A percentile compares a stretch with the other conserved stretches of the same genome.
These are phyloP conservation scores for Colletotrichum sp. DNA, from an alignment of 2,329 filamentous ascomycete species.

Conservation along the genomic window DNA sequence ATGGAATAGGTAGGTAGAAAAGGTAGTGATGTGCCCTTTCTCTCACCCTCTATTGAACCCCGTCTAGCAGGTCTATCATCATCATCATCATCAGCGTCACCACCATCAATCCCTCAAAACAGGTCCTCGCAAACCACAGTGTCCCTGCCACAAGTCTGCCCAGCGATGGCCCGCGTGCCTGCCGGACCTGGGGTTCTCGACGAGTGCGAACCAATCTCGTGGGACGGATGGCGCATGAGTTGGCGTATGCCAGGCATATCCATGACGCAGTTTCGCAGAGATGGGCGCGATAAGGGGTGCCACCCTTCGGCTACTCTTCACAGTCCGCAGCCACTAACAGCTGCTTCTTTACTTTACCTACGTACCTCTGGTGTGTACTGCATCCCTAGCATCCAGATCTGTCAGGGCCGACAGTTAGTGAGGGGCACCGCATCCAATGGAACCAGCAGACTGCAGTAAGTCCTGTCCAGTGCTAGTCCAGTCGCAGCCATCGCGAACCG, in stretches of 20 bases:
- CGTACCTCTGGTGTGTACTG: background rate
- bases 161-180: slow-evolving; percentile 1
- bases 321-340: background rate
- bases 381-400: slow-evolving; percentile 4
- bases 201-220: slow-evolving; percentile 14
- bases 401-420: background rate
- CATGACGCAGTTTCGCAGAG: slow-evolving; percentile 17
- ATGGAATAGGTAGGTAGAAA: background rate
- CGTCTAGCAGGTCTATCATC: no score
- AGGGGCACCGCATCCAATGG: background rate
- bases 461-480: background rate
- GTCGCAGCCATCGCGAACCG: background rate
- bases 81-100: background rate
- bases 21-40: background rate
- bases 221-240: slow-evolving; percentile 7
- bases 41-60: no score
- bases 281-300: slow-evolving; percentile 12
- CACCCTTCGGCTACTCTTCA: background rate
- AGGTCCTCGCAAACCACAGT: background rate
- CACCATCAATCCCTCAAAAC: background rate
- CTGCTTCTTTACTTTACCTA: background rate
- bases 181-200: background rate
- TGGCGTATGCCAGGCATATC: slow-evolving; percentile 13
- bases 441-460: background rate
- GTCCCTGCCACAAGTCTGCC: background rate